Base-by-base conservation (phyloP, 1,284 basidiomycete species). In the Trichosporon asahii region DNA sequence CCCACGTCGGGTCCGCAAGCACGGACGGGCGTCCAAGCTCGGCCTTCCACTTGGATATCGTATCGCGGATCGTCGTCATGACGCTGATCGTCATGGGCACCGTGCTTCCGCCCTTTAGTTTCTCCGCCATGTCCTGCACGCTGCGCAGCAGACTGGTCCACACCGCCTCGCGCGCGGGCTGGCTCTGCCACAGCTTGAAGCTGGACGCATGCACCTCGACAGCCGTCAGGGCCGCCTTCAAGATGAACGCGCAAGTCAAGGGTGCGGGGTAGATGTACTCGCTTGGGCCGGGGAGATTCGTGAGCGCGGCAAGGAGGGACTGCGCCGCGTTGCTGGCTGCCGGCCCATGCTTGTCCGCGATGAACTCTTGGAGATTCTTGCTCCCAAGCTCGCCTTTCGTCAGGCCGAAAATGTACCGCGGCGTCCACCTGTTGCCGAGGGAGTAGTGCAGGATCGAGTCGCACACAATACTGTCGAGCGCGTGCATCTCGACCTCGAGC, bases 91-190 rank as follows among this genome's bases (percentile, higher is more conserved):
- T 61, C 57, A 61, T 61, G 4, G 57, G 57, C 6, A 61, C 57
- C 1, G 57, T 61, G 27, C 27, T 31, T 74, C 76, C 46, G 79
- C 82, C n/a, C 79, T 80, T 70, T 76, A 68, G 44, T 14, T 23
- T 46, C 29, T 60, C 61, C 6, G 64, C 11, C 14, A 49, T 55
- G n/a, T 68, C 67, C 23, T 63, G 61, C 1, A 25, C 61, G 0
- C 21, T 14, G 2, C 61, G 29, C 31, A 68, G n/a, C 14, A 68
- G 37, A 14, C 18, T 21, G 6, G 60, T 64, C 67, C 61, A 64
- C 31, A 68, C 67, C 0, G 61, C 21, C 44, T 64, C 67, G 11
- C 67, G 60, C 6, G 67, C 61, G 15, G 67, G 67, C 11, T 61
- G 67, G 0, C 35, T 15, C 11, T 60, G 60, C 67, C 67, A 68